Evolutionary conservation across 345 rosid genomes (phyloP).

Genomic region (Psidium friedrichsthalianum): DNA sequence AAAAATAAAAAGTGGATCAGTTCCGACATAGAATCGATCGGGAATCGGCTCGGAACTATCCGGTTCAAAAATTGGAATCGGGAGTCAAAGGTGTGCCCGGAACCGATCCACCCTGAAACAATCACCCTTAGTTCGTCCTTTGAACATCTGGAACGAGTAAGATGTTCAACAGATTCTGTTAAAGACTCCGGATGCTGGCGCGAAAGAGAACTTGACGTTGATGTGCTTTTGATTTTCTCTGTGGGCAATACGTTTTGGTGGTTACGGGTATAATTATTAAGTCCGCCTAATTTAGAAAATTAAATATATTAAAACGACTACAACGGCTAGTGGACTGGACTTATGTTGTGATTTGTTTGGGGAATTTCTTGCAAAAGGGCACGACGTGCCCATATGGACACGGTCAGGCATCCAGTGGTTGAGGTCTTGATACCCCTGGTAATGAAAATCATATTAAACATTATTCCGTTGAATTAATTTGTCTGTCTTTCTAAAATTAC

Average conservation of each 20-base stretch:
- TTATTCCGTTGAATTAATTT: background rate
- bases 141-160: background rate
- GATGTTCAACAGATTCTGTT: background rate
- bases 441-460: background rate
- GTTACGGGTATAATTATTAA: background rate
- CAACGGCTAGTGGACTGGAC: background rate
- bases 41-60: too few relatives aligned
- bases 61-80: too few relatives aligned
- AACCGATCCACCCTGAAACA: too few relatives aligned
- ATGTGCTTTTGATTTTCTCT: background rate
- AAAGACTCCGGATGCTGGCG: background rate
- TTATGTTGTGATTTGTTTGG: background rate
- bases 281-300: background rate
- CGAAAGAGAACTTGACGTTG: background rate
- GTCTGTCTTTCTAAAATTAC: background rate
- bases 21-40: too few relatives aligned
- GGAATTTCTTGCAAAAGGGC: background rate
- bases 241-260: too few relatives aligned
- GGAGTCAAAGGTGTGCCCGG: too few relatives aligned
- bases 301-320: background rate
- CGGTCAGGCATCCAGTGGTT: background rate
- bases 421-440: background rate
- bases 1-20: too few relatives aligned
- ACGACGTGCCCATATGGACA: too few relatives aligned
- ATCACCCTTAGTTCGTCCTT: background rate